Conservation (phyloP, 441 rosid genomes). For the Cnidoscolus chayamansa region DNA sequence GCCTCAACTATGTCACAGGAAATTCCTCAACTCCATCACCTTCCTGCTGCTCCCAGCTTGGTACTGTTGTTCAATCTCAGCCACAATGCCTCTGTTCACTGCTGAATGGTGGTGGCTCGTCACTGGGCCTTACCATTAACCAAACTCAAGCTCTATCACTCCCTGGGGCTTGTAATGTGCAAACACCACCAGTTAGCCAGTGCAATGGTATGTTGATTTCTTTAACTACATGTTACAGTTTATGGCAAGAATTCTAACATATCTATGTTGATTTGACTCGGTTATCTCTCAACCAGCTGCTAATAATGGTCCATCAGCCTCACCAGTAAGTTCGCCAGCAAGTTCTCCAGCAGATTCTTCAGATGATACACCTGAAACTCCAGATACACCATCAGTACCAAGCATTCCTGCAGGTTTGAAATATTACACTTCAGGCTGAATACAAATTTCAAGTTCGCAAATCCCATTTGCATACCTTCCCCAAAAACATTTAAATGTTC, state of each 20-base stretch:
- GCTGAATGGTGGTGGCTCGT: conserved; percentile 8
- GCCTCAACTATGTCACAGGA: conserved; percentile 50
- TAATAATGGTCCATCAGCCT: background rate
- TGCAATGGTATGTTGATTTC: conserved; percentile 18
- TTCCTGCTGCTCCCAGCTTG: conserved; percentile 22
- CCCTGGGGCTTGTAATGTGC: conserved; percentile 21
- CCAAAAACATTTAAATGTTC: background rate
- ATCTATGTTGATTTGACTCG: background rate
- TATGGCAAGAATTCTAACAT: background rate
- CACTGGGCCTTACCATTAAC: conserved; percentile 18
- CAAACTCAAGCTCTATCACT: conserved; percentile 21
- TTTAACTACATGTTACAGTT: background rate
- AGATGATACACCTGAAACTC: conserved; percentile 4
- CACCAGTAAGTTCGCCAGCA: conserved; percentile 3
- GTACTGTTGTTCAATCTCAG: conserved; percentile 2
- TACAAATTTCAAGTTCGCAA: background rate
- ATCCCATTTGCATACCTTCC: background rate
- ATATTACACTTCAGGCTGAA: background rate
- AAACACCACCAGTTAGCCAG: conserved; percentile 18
- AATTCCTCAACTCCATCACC: conserved; percentile 18
- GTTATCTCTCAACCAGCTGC: background rate
- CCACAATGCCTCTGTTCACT: conserved; percentile 10
- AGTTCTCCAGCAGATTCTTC: conserved; percentile 40
- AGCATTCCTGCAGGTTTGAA: conserved; percentile 26
- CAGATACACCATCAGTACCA: conserved; percentile 18